Conservation (phyloP, 768 basidiomycete species). For the Ramaria rubella region DNA sequence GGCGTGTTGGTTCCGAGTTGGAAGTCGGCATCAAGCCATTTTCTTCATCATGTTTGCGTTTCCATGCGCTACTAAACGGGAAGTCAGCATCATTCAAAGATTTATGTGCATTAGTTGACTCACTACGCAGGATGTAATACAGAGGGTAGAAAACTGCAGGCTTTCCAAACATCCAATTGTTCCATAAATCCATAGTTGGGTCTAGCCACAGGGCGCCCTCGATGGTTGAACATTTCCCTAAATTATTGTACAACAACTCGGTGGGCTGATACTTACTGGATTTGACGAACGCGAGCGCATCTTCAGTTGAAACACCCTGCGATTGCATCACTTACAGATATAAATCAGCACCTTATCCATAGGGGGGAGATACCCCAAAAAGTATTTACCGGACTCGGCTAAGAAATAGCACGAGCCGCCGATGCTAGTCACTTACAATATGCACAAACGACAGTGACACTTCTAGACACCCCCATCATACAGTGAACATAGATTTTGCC, state of each 20-base stretch:
- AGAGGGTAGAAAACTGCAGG: conserved; percentile 1
- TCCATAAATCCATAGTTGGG: conserved; percentile 10
- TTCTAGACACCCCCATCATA: conserved; percentile 58
- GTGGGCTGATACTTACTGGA: conserved; percentile 1
- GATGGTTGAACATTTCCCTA: neutral
- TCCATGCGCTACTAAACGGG: conserved; percentile 1
- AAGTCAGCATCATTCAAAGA: neutral
- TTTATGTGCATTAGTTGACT: neutral
- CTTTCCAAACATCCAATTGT: conserved; percentile 9
- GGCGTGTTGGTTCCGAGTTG: conserved; percentile 2
- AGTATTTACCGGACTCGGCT: neutral
- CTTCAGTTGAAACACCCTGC: neutral
- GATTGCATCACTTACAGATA: conserved; percentile 10
- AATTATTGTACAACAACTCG: neutral
- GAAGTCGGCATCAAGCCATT: neutral
- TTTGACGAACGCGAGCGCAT: conserved; percentile 5
- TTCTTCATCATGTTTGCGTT: conserved; percentile 7
- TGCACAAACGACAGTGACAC: conserved; percentile 66
- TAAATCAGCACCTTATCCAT: too few species aligned
- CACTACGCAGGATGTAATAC: conserved; percentile 5
- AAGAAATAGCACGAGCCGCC: neutral
- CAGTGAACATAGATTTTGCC: conserved; percentile 64
- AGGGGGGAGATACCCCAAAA: neutral
- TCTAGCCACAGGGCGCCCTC: conserved; percentile 6
- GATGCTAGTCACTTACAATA: conserved; percentile 47